Percentiles rank a stretch among this genome's conserved stretches.
phyloP scores from a whole-genome alignment of 2,329 filamentous ascomycete genomes.

The Iodosphaeria phyllophila region DNA sequence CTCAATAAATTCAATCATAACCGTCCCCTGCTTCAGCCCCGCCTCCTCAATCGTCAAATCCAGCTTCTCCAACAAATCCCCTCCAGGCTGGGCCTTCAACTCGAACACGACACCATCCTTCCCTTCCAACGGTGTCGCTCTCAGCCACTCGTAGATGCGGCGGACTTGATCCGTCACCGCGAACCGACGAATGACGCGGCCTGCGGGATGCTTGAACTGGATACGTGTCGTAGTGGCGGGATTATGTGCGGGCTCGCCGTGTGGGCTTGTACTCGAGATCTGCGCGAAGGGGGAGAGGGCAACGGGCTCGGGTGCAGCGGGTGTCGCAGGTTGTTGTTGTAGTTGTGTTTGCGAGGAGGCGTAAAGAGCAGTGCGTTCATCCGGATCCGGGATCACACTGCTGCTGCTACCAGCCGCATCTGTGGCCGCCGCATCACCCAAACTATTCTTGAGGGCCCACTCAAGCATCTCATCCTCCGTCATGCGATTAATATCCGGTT shows the following conservation, averaged over 20 bases:
- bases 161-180: conserved; percentile 55
- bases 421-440: too few relatives aligned
- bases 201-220: conserved; percentile 75
- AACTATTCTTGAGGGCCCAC: conserved; percentile 77
- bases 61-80: conserved; percentile 64
- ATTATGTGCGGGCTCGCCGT: conserved; percentile 58
- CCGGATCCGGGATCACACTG: too few relatives aligned
- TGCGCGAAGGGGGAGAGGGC: conserved; percentile 43
- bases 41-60: conserved; percentile 61
- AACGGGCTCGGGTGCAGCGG: conserved; percentile 9
- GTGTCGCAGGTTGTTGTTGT: too few relatives aligned
- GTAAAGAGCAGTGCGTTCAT: too few relatives aligned
- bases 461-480: conserved; percentile 96
- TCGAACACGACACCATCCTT: conserved; percentile 70
- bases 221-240: conserved; percentile 66
- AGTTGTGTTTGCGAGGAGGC: too few relatives aligned
- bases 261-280: conserved; percentile 56
- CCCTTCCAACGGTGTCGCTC: conserved; percentile 67
- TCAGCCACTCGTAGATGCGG: conserved; percentile 91
- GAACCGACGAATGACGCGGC: conserved; percentile 79
- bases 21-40: conserved; percentile 76
- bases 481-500: conserved; percentile 76
- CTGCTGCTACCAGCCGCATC: too few relatives aligned
- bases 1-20: conserved; percentile 85
- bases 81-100: conserved; percentile 59